phyloP scores from a whole-genome alignment of 257 asterid species.

The Nicotiana tomentosiformis region DNA sequence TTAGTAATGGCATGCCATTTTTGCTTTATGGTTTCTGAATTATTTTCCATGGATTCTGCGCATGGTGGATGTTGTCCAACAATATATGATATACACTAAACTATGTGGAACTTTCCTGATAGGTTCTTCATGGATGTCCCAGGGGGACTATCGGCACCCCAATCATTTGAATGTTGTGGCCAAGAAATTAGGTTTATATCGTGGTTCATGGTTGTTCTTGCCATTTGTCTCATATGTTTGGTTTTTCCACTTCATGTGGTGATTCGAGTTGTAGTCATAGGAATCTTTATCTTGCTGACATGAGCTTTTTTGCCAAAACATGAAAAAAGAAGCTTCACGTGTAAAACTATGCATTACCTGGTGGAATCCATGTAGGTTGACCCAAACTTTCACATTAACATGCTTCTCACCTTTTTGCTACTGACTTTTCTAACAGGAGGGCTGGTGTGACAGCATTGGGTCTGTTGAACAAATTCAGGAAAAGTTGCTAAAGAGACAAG shows the following conservation, averaged over 20 bases:
- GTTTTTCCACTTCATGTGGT: neutral
- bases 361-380: neutral
- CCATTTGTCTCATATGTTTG: neutral
- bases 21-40: neutral
- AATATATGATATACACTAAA: neutral
- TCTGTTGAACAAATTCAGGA: slow-evolving; percentile 94
- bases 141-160: neutral
- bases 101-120: neutral
- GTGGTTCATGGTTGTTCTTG: neutral
- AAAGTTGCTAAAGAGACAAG: slow-evolving; percentile 86
- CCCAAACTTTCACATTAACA: neutral
- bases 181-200: neutral
- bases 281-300: neutral
- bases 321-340: neutral
- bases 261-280: neutral
- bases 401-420: neutral
- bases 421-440: slow-evolving; percentile 48
- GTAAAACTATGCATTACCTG: neutral
- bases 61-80: neutral
- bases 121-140: neutral
- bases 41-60: neutral
- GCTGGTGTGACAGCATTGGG: slow-evolving; percentile 96
- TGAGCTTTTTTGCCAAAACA: neutral
- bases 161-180: neutral
- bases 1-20: neutral